Evolutionary conservation across 2,329 filamentous ascomycete species (phyloP), one percentile per base, ranked within the genome.

Genomic region (Didymella arachidicola): DNA sequence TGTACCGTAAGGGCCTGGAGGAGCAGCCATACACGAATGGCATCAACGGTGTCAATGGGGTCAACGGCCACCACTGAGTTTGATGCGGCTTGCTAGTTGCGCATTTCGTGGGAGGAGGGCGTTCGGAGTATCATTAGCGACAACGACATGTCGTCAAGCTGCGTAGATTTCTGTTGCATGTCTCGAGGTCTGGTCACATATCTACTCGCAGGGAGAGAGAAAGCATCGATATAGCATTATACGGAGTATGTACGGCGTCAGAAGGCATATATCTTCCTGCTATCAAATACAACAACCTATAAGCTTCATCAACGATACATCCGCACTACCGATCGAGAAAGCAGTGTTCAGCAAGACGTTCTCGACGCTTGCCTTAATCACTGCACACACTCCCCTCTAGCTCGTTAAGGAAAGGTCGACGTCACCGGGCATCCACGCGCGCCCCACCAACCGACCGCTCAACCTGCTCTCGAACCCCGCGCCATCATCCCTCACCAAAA

Each of bases 1-100:
- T 99, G 62, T 98, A 99, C 74, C 86, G 95, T 64, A 92, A 89
- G 74, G 84, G 61, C 52, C 57, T 72, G 22, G 71, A 66, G 19
- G 45, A 50, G 39, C 51, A 55, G 41, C 50, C 59, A 26, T 6
- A 47, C 42, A 29, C 60, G 49, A 38, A 49, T 19, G 43, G 54
- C 11, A 54, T 48, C n/a, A 69, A 68, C 25, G 65, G 63, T 11
- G 30, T 42, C 7, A 62, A 64, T 27, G 63, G 59, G 5, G 38
- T 53, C 3, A 66, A 67, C 38, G 66, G 66, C 11, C 55, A 66
- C 52, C 58, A 60, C 27, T 62, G 25, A 60, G 49, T 19, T 36
- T 12, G 7, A 16, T 2, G 43, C 12, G 43, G 22, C 7, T 44
- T 25, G n/a, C 16, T 25, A 32, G 25, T 19, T n/a, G 27, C 2